Evolutionary conservation across 805 yeast species (phyloP), one percentile per base, ranked within the genome.

Genomic region (Brettanomyces bruxellensis): DNA sequence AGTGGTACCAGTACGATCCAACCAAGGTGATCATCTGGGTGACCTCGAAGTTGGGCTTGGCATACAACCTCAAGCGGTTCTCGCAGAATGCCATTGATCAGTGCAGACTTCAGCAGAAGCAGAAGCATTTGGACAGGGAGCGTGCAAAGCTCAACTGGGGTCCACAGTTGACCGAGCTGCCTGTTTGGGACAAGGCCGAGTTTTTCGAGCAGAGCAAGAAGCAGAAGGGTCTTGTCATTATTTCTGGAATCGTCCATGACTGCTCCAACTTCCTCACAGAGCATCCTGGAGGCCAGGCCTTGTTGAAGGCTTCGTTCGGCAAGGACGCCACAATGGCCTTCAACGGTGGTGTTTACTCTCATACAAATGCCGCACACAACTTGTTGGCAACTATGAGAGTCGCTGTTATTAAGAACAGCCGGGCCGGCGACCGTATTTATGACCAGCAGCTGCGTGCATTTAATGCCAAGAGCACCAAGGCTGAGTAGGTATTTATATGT

Each of bases 1-100:
- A 79, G 62, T 85, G 93, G 93, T 85, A 81, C 71, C 91, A 85
- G 72, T 85, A 79, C 61, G 95, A 86, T 63, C 95, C 95, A 54
- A 84, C 93, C 43, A 85, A 85, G 67, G 58, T 77, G 42, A 56
- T 74, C 45, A 83, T 85, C 55, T 84, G 72, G 65, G 28, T 64
- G 5, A 65, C 75, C 46, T 82, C 86, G 13, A 73, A 80, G 62
- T 48, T 83, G 28, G 93, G 93, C 35, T 65, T 85, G 51, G 80
- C 90, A 23, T 78, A 75, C 67, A 80, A 83, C 69, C 72, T 86
- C 67, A 83, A 83, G 62, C 83, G 79, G 42, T 84, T 84, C 63
- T 79, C 89, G 24, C 86, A 79, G 62, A 81, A 83, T 58, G 89
- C 90, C 41, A 84, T 86, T 60, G 84, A 84, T 58, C 91, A 86